A percentile compares a stretch with the other conserved stretches of the same genome.
Evolutionary conservation across 2,329 filamentous ascomycete genomes (phyloP).

Genomic region (Arthrobotrys entomopaga): DNA sequence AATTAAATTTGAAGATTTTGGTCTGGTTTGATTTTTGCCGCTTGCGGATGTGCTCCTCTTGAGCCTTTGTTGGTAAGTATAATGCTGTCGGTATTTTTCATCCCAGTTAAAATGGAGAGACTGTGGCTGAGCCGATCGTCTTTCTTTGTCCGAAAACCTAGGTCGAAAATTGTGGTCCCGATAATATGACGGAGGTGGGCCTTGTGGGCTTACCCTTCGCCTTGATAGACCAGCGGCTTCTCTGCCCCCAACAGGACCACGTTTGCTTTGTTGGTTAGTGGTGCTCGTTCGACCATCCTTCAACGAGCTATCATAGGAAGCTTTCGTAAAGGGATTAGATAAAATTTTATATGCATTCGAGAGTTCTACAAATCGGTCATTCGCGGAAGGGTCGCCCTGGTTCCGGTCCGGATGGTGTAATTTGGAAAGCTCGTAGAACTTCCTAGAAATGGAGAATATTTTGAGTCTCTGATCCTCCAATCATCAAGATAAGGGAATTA

Average conservation of each 20-base stretch:
- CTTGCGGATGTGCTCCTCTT: constrained; percentile 55
- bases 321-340: constrained; percentile 76
- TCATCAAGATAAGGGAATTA: background rate
- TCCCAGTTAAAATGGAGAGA: constrained; percentile 78
- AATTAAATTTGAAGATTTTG: constrained; percentile 14
- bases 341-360: constrained; percentile 85
- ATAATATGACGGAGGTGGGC: constrained; percentile 91
- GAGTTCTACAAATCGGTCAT: constrained; percentile 81
- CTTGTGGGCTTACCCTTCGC: constrained; percentile 78
- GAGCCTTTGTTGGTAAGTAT: constrained; percentile 61
- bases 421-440: constrained; percentile 91
- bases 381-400: constrained; percentile 76
- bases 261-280: constrained; percentile 67
- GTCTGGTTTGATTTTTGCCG: background rate
- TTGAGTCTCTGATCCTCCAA: background rate
- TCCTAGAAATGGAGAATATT: constrained; percentile 7
- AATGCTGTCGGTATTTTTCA: constrained; percentile 78
- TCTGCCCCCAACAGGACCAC: constrained; percentile 75
- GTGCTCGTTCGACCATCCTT: background rate
- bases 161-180: constrained; percentile 71
- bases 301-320: constrained; percentile 76
- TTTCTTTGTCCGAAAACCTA: constrained; percentile 67
- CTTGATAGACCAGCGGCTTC: constrained; percentile 83
- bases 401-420: constrained; percentile 92
- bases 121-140: constrained; percentile 67